Evolutionary conservation across 2,329 filamentous ascomycete species (phyloP), one percentile per base, ranked within the genome.

Genomic region (Cryphonectria carpinicola): DNA sequence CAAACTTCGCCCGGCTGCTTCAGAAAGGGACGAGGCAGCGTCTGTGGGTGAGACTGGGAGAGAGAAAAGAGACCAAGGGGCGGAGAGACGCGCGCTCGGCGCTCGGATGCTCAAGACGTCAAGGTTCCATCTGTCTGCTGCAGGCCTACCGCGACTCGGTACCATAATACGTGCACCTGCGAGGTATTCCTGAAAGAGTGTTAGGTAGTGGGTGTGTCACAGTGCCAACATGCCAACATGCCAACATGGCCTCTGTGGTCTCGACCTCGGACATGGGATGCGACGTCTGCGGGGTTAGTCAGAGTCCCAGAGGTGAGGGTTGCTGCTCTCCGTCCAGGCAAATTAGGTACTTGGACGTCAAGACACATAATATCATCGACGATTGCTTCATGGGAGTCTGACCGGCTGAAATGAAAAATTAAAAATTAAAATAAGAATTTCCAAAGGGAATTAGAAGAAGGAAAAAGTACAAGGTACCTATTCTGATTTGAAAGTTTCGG

Each of bases 1-100:
- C 58, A 70, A 67, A 64, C 49, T 70, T 64, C 68, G 70, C 70
- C 67, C 67, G 60, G 62, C 58, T 65, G 67, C 70, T 52, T 54
- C 56, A 68, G 65, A 70, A 67, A 43, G 49, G 52, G 68, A 66
- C 54, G 65, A 69, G 22, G 68, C 65, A 32, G 65, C 28, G 39
- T 61, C 67, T 69, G 52, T 68, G 66, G 58, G 64, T 69, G 67
- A 58, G 54, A 58, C 54, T 32, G 37, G 3, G 10, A 39, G 37
- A 39, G 37, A 3, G 8, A 11, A 32, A 32, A 39, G 37, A 3
- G 8, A 11, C 37, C 37, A 39, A 39, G 37, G 37, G 10, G 8
- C 37, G 37, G 37, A 11, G 37, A 39, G 37, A 39, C 28, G 67
- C 41, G 66, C 66, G 43, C 54, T 68, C 62, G 68, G 35, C 66